phyloP scores from a whole-genome alignment of 2,329 filamentous ascomycete species.

The Penicillium oxalicum region DNA sequence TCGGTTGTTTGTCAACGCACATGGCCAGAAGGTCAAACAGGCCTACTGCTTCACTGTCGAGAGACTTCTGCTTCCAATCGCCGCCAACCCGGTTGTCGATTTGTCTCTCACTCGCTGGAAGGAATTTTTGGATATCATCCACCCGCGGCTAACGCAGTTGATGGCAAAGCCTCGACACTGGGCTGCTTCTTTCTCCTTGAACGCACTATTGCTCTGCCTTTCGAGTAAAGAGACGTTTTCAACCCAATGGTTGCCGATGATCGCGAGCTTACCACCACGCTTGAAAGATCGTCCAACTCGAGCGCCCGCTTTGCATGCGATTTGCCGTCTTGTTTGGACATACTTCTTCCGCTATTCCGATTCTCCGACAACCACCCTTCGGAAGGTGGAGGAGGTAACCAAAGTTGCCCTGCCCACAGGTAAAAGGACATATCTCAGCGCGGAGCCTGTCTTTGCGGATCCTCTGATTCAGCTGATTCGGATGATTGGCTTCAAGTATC shows the following conservation, averaged over 20 bases:
- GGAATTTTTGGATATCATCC: conserved; percentile 72
- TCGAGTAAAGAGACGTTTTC: conserved; percentile 79
- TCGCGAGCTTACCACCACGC: conserved; percentile 70
- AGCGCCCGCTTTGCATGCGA: conserved; percentile 76
- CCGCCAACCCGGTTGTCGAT: conserved; percentile 70
- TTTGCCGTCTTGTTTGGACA: conserved; percentile 87
- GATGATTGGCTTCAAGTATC: conserved; percentile 88
- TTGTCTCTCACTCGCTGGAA: conserved; percentile 79
- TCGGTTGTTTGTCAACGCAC: conserved; percentile 73
- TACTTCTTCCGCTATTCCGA: conserved; percentile 85
- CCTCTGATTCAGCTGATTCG: conserved; percentile 90
- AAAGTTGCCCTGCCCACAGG: conserved; percentile 75
- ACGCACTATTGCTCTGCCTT: conserved; percentile 78
- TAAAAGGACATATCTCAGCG: conserved; percentile 73
- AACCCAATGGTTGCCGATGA: conserved; percentile 77
- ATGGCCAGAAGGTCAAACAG: conserved; percentile 85
- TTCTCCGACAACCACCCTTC: conserved; percentile 57
- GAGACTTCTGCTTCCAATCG: conserved; percentile 77
- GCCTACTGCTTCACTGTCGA: conserved; percentile 92
- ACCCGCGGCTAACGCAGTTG: conserved; percentile 74
- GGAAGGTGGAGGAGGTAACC: conserved; percentile 85
- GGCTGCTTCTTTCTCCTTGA: conserved; percentile 80
- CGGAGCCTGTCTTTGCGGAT: conserved; percentile 77
- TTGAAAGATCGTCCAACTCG: conserved; percentile 77
- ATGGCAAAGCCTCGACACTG: conserved; percentile 89